Evolutionary conservation across 306 rosid genomes (phyloP).

Genomic region (Dryas drummondii): DNA sequence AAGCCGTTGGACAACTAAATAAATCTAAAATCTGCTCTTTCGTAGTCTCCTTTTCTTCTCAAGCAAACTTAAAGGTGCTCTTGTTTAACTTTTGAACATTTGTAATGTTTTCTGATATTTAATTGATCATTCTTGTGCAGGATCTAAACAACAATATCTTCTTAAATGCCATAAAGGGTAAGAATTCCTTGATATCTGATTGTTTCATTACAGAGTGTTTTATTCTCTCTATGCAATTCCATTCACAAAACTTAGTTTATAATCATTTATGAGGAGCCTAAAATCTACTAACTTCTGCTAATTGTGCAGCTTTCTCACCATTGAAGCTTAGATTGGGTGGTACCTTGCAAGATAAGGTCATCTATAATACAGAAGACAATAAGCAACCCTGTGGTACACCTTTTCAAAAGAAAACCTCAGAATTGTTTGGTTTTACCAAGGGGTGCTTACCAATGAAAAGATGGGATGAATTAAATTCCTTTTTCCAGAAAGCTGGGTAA

Average conservation of each 20-base stretch:
- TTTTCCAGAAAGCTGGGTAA: slow-evolving; percentile 85
- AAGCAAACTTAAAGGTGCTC: no score
- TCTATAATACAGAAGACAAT: slow-evolving; percentile 61
- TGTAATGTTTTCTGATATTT: slow-evolving; percentile 9
- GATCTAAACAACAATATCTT: slow-evolving; percentile 66
- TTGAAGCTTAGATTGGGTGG: slow-evolving; percentile 91
- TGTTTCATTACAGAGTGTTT: not conserved
- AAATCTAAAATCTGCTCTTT: not conserved
- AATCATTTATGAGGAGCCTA: slow-evolving; percentile 1
- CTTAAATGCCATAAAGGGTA: slow-evolving; percentile 84
- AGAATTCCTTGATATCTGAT: slow-evolving; percentile 3
- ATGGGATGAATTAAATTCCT: slow-evolving; percentile 88
- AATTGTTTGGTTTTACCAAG: slow-evolving; percentile 61
- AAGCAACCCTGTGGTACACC: slow-evolving; percentile 46
- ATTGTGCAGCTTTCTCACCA: slow-evolving; percentile 84
- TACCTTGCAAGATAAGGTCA: slow-evolving; percentile 76
- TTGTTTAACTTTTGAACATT: not conserved
- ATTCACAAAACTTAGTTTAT: not conserved
- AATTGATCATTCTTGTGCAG: slow-evolving; percentile 46
- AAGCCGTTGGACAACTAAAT: not conserved
- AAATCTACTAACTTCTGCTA: slow-evolving; percentile 16
- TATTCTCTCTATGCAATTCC: not conserved
- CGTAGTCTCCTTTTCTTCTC: not conserved
- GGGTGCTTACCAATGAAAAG: slow-evolving; percentile 83
- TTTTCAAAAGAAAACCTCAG: slow-evolving; percentile 43